Percentiles rank a stretch among this genome's conserved stretches.
phyloP scores from a whole-genome alignment of 2,329 filamentous ascomycete genomes.

The Stagonosporopsis vannaccii region DNA sequence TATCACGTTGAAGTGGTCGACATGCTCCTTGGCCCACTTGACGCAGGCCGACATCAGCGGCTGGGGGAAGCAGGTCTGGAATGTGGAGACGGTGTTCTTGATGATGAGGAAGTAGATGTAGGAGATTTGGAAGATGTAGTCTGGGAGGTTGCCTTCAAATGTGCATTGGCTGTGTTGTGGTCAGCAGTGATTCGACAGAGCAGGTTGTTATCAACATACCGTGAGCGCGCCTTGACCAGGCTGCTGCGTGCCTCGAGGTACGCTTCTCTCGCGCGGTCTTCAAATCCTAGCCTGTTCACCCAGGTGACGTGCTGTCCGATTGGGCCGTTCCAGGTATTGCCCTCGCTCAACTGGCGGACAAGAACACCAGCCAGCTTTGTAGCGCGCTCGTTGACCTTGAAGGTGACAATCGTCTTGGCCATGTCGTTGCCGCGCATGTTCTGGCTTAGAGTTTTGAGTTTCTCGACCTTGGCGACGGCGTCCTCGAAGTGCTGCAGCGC shows the following conservation, averaged over 20 bases:
- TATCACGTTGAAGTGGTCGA: constrained; percentile 88
- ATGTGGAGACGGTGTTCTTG: constrained; percentile 89
- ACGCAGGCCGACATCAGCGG: constrained; percentile 93
- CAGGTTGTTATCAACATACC: constrained; percentile 60
- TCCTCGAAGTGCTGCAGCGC: constrained; percentile 88
- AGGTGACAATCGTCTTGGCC: constrained; percentile 89
- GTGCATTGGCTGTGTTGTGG: constrained; percentile 76
- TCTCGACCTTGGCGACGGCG: constrained; percentile 84
- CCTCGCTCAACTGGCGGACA: constrained; percentile 77
- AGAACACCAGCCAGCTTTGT: constrained; percentile 78
- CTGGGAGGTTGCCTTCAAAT: constrained; percentile 90
- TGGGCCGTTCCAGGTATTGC: constrained; percentile 76
- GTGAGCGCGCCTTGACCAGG: constrained; percentile 80
- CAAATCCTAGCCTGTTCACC: constrained; percentile 86
- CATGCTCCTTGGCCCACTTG: constrained; percentile 96
- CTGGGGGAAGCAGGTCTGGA: constrained; percentile 79
- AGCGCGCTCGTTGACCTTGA: constrained; percentile 88
- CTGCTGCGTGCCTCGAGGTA: constrained; percentile 82
- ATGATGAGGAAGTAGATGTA: constrained; percentile 96
- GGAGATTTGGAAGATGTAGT: constrained; percentile 94
- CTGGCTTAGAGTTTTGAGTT: constrained; percentile 78
- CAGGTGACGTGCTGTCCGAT: constrained; percentile 84
- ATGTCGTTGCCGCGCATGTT: constrained; percentile 84
- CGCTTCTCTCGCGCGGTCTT: constrained; percentile 85
- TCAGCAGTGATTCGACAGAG: constrained; percentile 25